These are phyloP conservation scores for Penicillium psychrofluorescens DNA, from an alignment of 495 filamentous ascomycete genomes.

Conservation along the genomic window DNA sequence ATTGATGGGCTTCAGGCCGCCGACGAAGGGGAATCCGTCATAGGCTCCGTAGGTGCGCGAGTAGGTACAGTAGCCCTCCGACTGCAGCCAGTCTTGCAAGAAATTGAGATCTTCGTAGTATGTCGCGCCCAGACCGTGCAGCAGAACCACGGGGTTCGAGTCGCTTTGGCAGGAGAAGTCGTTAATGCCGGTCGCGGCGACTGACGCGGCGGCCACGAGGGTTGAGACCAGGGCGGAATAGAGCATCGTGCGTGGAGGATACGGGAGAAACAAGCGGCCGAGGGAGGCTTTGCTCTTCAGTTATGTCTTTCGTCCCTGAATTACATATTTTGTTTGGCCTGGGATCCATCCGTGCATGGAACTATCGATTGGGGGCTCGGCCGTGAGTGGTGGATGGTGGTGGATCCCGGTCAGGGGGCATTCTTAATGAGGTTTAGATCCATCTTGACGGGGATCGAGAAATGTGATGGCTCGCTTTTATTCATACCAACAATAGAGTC, in stretches of 20 bases:
- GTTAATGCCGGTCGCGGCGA: slow-evolving; percentile 22
- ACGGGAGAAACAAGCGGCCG: neutral
- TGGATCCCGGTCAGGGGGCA: neutral
- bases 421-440: slow-evolving; percentile 1
- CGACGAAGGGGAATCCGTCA: slow-evolving; percentile 36
- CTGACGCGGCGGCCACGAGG: slow-evolving; percentile 12
- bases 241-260: slow-evolving; percentile 7
- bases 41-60: slow-evolving; percentile 46
- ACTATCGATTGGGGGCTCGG: slow-evolving; percentile 16
- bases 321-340: neutral
- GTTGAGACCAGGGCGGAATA: slow-evolving; percentile 10
- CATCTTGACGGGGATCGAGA: neutral
- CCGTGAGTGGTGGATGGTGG: neutral
- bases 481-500: slow-evolving; percentile 1
- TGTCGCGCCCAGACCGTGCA: slow-evolving; percentile 47
- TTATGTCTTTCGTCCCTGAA: too few relatives aligned
- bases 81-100: slow-evolving; percentile 43
- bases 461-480: too few relatives aligned
- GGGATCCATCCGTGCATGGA: slow-evolving; percentile 9
- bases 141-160: slow-evolving; percentile 41
- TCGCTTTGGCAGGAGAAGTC: slow-evolving; percentile 33
- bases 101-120: slow-evolving; percentile 46
- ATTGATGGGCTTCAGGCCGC: slow-evolving; percentile 36
- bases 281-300: too few relatives aligned
- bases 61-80: slow-evolving; percentile 45